Conservation (phyloP, 164 flowering plant species). For the Sedum album region DNA sequence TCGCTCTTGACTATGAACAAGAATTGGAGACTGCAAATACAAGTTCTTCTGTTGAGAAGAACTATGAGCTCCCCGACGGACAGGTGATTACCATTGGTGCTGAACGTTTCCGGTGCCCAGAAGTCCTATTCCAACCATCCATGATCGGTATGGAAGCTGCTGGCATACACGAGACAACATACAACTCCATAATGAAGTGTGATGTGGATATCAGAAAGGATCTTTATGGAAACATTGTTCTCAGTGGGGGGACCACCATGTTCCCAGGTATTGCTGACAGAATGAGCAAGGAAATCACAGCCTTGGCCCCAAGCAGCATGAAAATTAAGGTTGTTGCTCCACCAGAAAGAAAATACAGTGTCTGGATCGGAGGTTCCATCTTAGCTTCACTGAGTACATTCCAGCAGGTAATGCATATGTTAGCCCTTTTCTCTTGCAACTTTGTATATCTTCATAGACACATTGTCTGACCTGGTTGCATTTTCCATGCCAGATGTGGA, state of each 20-base stretch:
- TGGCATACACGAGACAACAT: conserved; percentile 6
- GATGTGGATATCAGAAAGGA: conserved; percentile 10
- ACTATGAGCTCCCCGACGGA: conserved; percentile 6
- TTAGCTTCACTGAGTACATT: conserved; percentile 5
- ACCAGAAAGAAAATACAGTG: conserved; percentile 8
- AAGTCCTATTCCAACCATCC: conserved; percentile 7
- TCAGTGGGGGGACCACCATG: conserved; percentile 7
- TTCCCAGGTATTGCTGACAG: conserved; percentile 7
- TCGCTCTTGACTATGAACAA: conserved; percentile 8
- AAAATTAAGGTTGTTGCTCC: conserved; percentile 6
- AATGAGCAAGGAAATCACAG: conserved; percentile 9
- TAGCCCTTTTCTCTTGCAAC: too few species aligned
- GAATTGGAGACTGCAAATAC: conserved; percentile 7
- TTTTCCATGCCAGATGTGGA: too few species aligned
- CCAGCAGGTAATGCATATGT: background rate
- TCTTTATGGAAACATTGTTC: conserved; percentile 7
- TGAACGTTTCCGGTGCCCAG: conserved; percentile 7
- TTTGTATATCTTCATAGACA: too few species aligned
- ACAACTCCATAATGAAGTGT: conserved; percentile 8
- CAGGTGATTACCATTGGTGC: conserved; percentile 10
- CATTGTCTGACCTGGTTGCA: too few species aligned
- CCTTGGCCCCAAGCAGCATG: conserved; percentile 8
- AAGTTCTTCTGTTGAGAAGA: conserved; percentile 5
- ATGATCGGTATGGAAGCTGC: conserved; percentile 11
- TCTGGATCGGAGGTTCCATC: conserved; percentile 9